Evolutionary conservation across 2,329 filamentous ascomycete genomes (phyloP), one percentile per base, ranked within the genome.

Genomic region (Atkinsonella hypoxylon): DNA sequence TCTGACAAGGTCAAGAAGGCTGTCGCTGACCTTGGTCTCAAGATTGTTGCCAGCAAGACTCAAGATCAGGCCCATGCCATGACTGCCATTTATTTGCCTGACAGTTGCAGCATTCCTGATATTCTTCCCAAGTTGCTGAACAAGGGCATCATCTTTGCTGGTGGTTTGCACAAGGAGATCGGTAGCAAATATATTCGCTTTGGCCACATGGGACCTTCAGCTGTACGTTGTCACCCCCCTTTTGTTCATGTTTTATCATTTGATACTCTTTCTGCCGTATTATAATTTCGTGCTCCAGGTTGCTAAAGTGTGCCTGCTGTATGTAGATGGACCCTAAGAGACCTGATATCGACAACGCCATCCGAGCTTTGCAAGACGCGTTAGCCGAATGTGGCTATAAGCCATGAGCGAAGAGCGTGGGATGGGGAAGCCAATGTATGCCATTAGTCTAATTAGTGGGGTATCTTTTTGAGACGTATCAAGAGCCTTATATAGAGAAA

Each of bases 141-240:
- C 72, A 90, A 86, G 68, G 89, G 89, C 31, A 87, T 98, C 40
- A 81, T 98, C 53, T 97, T 97, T 65, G 93, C 93, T 22, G 93
- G 89, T 53, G 93, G 93, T 54, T 78, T 98, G 60, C 93, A 98
- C 75, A 95, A 93, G 77, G 88, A 94, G 66, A 95, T 95, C 67
- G 90, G 87, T 2, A 74, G 86, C 55, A 93, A 87, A 73, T 98
- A 98, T 67, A 87, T 98, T 59, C 82, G 93, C 30, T 93, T 98
- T 62, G 93, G 93, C 42, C 93, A 97, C 68, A 98, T 98, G 93
- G 93, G 93, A 59, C 88, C 97, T 55, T 93, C 86, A 64, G 85
- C 90, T 58, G 81, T 83, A 70, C 71, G 80, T 75, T 26, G 12
- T n/a, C 39, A 36, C 4, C 26, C 8, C 4, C 4, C 9, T 36